Evolutionary conservation across 192 early-diverging fungal genomes (phyloP), one percentile per base, ranked within the genome.

Genomic region (Ambispora gerdemannii): DNA sequence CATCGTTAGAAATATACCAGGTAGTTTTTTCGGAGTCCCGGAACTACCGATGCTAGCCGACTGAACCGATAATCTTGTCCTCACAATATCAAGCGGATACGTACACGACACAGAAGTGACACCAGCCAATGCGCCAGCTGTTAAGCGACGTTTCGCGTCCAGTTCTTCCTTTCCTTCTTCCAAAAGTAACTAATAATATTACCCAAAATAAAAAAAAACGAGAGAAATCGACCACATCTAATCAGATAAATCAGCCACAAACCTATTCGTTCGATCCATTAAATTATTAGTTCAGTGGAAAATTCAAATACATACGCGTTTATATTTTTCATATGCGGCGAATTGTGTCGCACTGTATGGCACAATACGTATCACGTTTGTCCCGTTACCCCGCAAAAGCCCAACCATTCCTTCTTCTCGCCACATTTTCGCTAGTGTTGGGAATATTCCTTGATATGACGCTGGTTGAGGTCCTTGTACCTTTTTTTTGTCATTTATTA

Each of bases 341-440:
- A 92, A 91, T 76, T 92, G 91, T 7, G 88, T 87, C 0, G 91
- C 91, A 73, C 88, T 89, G 72, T 92, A 92, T 19, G 91, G 91
- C 1, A 92, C 83, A 63, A 92, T 92, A 30, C 91, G 85, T 67
- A 91, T 84, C 11, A 92, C 89, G 56, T 92, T 92, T 56, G 89
- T 92, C n/a, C 91, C 91, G 73, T 92, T 92, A 1, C 91, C 91
- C 20, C 88, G 81, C 84, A 92, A 84, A 67, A 89, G 84, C 0
- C 91, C 91, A 28, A 85, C 67, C 11, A 87, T 64, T 2, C 91
- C 91, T 67, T 92, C 91, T 27, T 92, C 91, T 20, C 74, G 79
- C 91, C 91, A 92, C 78, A 92, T 90, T 76, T 86, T 90, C 13
- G 71, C 76, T 72, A 92, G 75, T n/a, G 91, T 92, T 11, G 87